A percentile compares a stretch with the other conserved stretches of the same genome.
These are phyloP conservation scores for Sordaria brevicollis DNA, from an alignment of 495 filamentous ascomycete genomes.

Conservation along the genomic window DNA sequence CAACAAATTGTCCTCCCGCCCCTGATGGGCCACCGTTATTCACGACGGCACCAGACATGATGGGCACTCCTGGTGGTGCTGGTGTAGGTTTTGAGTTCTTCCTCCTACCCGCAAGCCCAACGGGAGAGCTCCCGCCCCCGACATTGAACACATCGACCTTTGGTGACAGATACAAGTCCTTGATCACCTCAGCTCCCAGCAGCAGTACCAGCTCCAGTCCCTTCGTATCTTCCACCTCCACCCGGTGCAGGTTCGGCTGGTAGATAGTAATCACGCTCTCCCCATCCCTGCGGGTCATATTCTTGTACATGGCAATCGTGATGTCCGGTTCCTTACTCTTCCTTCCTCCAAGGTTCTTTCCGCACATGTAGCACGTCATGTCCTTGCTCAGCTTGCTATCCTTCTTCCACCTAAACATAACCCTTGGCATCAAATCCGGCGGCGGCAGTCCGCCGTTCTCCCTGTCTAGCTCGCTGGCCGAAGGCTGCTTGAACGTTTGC, in stretches of 20 bases:
- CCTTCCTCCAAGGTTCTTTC: conserved; percentile 58
- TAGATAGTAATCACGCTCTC: conserved; percentile 63
- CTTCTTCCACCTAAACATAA: conserved; percentile 84
- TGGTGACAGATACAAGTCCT: conserved; percentile 68
- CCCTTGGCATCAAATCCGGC: conserved; percentile 62
- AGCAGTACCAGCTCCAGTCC: conserved; percentile 82
- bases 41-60: conserved; percentile 24
- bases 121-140: conserved; percentile 25
- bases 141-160: conserved; percentile 73
- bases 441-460: conserved; percentile 55
- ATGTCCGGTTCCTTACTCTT: conserved; percentile 91
- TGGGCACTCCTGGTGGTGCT: conserved; percentile 8
- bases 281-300: conserved; percentile 9
- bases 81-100: conserved; percentile 35
- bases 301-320: conserved; percentile 71
- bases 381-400: conserved; percentile 77
- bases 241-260: conserved; percentile 79
- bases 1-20: not conserved
- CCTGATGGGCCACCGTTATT: not conserved
- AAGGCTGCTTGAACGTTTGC: conserved; percentile 71
- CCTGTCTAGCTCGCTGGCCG: conserved; percentile 64
- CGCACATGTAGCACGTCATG: conserved; percentile 70
- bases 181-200: conserved; percentile 73
- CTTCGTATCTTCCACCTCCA: conserved; percentile 91
- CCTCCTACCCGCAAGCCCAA: conserved; percentile 13